phyloP scores from a whole-genome alignment of 2,329 filamentous ascomycete genomes.

The Colletotrichum caudatum region DNA sequence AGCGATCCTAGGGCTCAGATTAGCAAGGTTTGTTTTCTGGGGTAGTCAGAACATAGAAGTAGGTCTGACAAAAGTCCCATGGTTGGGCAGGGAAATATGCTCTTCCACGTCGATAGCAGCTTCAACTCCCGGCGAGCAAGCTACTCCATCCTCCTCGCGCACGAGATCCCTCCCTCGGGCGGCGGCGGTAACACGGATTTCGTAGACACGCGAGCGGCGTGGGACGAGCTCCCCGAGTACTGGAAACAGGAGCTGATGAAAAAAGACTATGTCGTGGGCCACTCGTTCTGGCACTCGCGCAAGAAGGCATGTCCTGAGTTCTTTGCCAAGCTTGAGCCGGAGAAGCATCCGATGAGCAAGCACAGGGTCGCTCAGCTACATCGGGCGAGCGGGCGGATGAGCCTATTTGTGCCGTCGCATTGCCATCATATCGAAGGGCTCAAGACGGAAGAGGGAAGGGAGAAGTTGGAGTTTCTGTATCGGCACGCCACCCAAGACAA shows the following conservation, averaged over 20 bases:
- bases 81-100: conserved; percentile 55
- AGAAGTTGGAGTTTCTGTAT: conserved; percentile 57
- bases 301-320: conserved; percentile 63
- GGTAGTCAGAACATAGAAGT: too few species aligned
- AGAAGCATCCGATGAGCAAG: conserved; percentile 52
- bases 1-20: conserved; percentile 55
- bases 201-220: conserved; percentile 65
- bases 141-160: conserved; percentile 64
- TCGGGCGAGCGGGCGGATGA: conserved; percentile 63
- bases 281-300: conserved; percentile 65
- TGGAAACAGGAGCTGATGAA: conserved; percentile 51
- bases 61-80: not conserved
- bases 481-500: conserved; percentile 60
- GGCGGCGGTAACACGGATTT: conserved; percentile 65
- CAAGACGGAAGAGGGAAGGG: conserved; percentile 50
- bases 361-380: conserved; percentile 65
- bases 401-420: conserved; percentile 66
- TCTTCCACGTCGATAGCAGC: conserved; percentile 67
- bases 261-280: conserved; percentile 60
- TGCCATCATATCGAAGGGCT: conserved; percentile 64
- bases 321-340: conserved; percentile 59
- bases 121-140: conserved; percentile 67
- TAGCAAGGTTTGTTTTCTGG: conserved; percentile 50
- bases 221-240: conserved; percentile 56
- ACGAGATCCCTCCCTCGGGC: conserved; percentile 59